These are phyloP conservation scores for Amanita subjunquillea DNA, from an alignment of 768 basidiomycete species.

Conservation along the genomic window DNA sequence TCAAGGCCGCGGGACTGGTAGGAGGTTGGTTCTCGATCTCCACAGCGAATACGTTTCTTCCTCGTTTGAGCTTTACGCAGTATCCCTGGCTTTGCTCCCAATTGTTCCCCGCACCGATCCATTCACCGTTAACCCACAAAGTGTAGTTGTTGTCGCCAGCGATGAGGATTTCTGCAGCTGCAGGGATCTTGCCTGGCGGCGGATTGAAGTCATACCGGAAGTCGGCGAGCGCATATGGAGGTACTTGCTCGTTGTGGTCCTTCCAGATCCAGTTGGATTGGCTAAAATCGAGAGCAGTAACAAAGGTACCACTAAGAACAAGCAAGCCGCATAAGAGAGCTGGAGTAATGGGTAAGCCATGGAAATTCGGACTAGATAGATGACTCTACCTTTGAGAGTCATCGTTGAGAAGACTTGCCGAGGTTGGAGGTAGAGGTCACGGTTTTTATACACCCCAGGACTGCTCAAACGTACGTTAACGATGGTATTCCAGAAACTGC, in stretches of 20 bases:
- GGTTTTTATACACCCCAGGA: no score
- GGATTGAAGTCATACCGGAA: constrained; percentile 19
- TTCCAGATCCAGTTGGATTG: constrained; percentile 21
- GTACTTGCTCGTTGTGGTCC: constrained; percentile 7
- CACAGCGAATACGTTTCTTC: constrained; percentile 23
- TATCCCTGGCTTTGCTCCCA: constrained; percentile 15
- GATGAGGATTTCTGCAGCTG: constrained; percentile 20
- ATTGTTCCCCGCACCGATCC: constrained; percentile 14
- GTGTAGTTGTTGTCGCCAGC: constrained; percentile 16
- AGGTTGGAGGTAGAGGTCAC: background rate
- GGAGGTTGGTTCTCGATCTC: constrained; percentile 11
- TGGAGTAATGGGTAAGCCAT: background rate
- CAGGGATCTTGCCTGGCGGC: constrained; percentile 14
- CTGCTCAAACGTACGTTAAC: no score
- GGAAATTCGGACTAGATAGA: background rate
- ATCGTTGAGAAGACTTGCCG: background rate
- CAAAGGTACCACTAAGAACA: background rate
- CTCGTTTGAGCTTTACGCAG: constrained; percentile 16
- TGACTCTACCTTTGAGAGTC: background rate
- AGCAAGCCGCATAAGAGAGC: background rate
- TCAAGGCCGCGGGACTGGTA: constrained; percentile 17
- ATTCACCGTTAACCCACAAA: constrained; percentile 20
- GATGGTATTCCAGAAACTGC: no score
- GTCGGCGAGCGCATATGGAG: constrained; percentile 15
- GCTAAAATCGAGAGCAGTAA: background rate